phyloP scores from a whole-genome alignment of 352 stramenopile genomes.

The Phytopythium kandeliae region DNA sequence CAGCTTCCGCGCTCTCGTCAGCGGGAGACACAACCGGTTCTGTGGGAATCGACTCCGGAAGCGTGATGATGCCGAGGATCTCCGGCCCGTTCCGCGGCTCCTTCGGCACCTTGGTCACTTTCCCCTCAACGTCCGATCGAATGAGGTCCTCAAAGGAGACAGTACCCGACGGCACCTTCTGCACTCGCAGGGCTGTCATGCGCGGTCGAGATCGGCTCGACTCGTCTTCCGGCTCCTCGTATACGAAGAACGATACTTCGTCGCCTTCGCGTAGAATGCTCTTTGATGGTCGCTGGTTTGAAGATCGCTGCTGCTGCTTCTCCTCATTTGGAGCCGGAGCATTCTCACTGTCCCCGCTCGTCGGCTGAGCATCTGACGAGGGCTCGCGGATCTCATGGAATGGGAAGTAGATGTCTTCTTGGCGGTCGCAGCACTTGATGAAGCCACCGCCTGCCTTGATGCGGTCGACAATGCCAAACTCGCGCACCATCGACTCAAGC shows the following conservation, averaged over 20 bases:
- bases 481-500: slow-evolving; percentile 43
- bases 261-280: slow-evolving; percentile 44
- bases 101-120: slow-evolving; percentile 58
- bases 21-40: background rate
- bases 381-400: slow-evolving; percentile 56
- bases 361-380: slow-evolving; percentile 7
- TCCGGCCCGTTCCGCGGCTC: slow-evolving; percentile 57
- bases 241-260: slow-evolving; percentile 77
- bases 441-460: slow-evolving; percentile 64
- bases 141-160: slow-evolving; percentile 67
- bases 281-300: slow-evolving; percentile 4
- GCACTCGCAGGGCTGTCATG: slow-evolving; percentile 61
- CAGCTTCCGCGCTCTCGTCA: slow-evolving; percentile 14
- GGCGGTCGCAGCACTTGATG: slow-evolving; percentile 63
- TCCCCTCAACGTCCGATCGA: slow-evolving; percentile 43
- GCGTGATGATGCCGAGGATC: slow-evolving; percentile 50
- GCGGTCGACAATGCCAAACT: slow-evolving; percentile 49
- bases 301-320: slow-evolving; percentile 8
- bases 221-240: slow-evolving; percentile 56
- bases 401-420: slow-evolving; percentile 66
- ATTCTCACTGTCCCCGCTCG: slow-evolving; percentile 9
- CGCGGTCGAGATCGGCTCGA: slow-evolving; percentile 23
- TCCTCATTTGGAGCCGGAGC: slow-evolving; percentile 6
- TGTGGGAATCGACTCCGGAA: slow-evolving; percentile 7
- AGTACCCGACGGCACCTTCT: slow-evolving; percentile 45